Evolutionary conservation across 2,329 filamentous ascomycete species (phyloP).

Genomic region (Gaeumannomyces tritici): DNA sequence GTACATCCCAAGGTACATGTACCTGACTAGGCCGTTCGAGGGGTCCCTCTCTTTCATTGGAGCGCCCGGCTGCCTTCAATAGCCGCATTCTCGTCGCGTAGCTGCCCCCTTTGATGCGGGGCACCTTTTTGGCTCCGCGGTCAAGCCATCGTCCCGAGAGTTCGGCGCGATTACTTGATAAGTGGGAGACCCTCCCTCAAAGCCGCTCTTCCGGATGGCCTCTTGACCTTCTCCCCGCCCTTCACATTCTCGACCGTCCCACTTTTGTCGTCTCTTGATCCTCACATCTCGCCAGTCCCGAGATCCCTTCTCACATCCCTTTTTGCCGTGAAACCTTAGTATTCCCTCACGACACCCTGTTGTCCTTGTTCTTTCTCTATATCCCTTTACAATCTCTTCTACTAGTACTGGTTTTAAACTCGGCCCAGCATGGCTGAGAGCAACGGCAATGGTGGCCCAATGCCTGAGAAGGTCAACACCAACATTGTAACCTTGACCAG

Average conservation of each 20-base stretch:
- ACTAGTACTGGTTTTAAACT: background rate
- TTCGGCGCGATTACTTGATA: background rate
- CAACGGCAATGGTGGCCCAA: conserved; percentile 36
- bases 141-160: background rate
- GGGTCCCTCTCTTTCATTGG: no score
- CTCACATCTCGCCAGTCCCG: background rate
- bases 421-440: conserved; percentile 14
- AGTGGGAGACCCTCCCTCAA: background rate
- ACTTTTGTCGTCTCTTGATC: background rate
- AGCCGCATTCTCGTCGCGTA: background rate
- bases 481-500: conserved; percentile 92
- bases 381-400: background rate
- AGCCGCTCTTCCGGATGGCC: background rate
- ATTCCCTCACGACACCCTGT: no score
- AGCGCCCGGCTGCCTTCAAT: background rate
- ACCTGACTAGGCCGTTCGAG: background rate
- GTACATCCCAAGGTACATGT: background rate
- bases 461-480: conserved; percentile 78
- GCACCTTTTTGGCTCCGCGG: background rate
- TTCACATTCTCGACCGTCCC: no score
- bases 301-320: background rate
- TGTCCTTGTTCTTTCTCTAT: background rate
- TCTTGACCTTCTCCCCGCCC: background rate
- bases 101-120: background rate
- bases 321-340: no score